Conservation (phyloP, 208 protist species). For the Crithidia acanthocephali region DNA sequence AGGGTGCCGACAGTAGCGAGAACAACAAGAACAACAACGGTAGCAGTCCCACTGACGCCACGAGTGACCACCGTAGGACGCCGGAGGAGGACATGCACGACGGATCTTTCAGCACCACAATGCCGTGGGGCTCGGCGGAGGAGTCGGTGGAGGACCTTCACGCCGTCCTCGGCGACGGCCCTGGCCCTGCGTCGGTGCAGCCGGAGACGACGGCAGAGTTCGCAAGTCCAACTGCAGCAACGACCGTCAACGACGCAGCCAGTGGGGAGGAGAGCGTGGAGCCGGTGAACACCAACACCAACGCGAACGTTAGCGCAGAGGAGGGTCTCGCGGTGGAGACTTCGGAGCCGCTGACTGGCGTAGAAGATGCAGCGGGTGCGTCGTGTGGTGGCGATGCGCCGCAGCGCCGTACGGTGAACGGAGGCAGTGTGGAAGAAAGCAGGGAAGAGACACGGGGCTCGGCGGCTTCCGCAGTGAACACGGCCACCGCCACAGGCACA, state of each 20-base stretch:
- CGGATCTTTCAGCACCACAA: constrained; percentile 4
- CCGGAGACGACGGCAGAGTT: no score
- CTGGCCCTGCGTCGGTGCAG: background rate
- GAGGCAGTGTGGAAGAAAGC: no score
- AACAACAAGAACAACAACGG: background rate
- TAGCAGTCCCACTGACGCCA: background rate
- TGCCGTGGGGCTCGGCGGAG: constrained; percentile 9
- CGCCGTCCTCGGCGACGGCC: background rate
- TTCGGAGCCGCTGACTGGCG: no score
- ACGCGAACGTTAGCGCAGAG: constrained; percentile 1
- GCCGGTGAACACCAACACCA: constrained; percentile 9
- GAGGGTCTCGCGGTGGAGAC: background rate
- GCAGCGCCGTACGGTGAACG: no score
- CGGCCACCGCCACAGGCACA: background rate
- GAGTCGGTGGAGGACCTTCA: background rate
- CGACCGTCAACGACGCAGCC: background rate
- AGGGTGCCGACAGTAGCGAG: no score
- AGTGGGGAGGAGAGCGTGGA: background rate
- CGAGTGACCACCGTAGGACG: background rate
- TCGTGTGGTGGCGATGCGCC: no score
- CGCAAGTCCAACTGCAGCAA: background rate
- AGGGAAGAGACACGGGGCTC: no score
- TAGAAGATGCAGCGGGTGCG: no score
- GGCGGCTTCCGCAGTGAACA: background rate
- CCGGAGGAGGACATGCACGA: constrained; percentile 1